phyloP scores from a whole-genome alignment of 495 filamentous ascomycete species.

The Penicillium steckii region DNA sequence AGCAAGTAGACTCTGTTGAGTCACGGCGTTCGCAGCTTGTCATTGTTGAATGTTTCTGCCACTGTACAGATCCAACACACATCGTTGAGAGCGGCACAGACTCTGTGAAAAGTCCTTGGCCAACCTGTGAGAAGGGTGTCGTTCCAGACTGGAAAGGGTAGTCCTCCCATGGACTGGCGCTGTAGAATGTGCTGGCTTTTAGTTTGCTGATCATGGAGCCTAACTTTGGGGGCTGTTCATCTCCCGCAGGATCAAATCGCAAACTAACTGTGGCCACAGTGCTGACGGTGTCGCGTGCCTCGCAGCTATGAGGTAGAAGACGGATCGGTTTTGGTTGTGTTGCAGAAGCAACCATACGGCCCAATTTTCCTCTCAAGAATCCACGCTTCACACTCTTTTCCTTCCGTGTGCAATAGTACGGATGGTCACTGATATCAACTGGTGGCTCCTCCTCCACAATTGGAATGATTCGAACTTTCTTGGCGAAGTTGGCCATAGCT shows the following conservation, averaged over 20 bases:
- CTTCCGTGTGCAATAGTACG: constrained; percentile 66
- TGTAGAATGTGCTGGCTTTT: constrained; percentile 71
- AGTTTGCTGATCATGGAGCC: constrained; percentile 68
- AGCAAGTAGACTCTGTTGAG: constrained; percentile 50
- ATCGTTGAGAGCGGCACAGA: constrained; percentile 62
- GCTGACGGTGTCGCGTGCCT: constrained; percentile 34
- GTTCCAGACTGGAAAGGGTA: constrained; percentile 30
- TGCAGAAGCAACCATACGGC: constrained; percentile 68
- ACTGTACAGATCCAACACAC: constrained; percentile 62
- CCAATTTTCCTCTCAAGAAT: constrained; percentile 73
- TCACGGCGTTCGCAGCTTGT: constrained; percentile 49
- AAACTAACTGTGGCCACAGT: constrained; percentile 69
- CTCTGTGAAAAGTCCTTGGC: constrained; percentile 65
- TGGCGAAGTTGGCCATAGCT: constrained; percentile 48
- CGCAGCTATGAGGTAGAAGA: constrained; percentile 49
- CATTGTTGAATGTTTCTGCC: constrained; percentile 57
- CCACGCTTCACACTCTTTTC: constrained; percentile 78
- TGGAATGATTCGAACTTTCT: constrained; percentile 78
- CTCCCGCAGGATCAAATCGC: constrained; percentile 68
- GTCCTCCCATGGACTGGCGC: constrained; percentile 57
- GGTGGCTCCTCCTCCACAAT: constrained; percentile 73
- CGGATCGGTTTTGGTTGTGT: constrained; percentile 69
- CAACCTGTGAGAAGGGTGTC: constrained; percentile 40
- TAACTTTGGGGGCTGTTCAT: constrained; percentile 65
- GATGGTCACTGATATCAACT: constrained; percentile 55